Evolutionary conservation across 495 filamentous ascomycete species (phyloP), one percentile per base, ranked within the genome.

Genomic region (Astrothelium subdiscretum): DNA sequence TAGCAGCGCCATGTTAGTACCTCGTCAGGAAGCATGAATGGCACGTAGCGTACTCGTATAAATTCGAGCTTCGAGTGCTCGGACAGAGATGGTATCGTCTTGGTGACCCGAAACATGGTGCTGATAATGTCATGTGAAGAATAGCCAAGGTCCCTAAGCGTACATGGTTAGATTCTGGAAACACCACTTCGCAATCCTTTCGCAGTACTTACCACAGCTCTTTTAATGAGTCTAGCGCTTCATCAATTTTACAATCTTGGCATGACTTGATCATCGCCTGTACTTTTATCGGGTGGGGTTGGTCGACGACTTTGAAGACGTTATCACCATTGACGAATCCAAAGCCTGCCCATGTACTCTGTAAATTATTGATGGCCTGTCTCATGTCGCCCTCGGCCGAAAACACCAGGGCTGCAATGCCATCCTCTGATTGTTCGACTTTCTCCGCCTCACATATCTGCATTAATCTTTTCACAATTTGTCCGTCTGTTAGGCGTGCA

Each of bases 61-160:
- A 99, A 97, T 70, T 96, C 90, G 60, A 99, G 76, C 75, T 96
- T 94, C 24, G 90, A 81, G 73, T 97, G 90, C 76, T 99, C 94
- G 58, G 89, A 92, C 48, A 99, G 77, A 1, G 85, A 87, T 0
- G 88, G 85, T 48, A 96, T 88, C 3, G 90, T 94, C 77, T 99
- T 99, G 24, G 95, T 97, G 61, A 99, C 94, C 68, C 87, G 85
- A 76, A 99, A 99, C 94, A 99, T 99, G 27, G 92, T 97, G 72
- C 87, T 91, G 69, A 99, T 92, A 65, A 99, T 96, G 70, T 99
- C 94, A 73, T 97, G 91, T 60, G 90, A 91, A 11, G 88, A 92
- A 72, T 99, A 99, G 5, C 94, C 94, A 62, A 97, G 78, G 42
- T 83, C 83, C 81, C 81, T 83, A 62, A 20, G n/a, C 5, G 59